Evolutionary conservation across 768 basidiomycete genomes (phyloP).

Genomic region (Sutorius australiensis): DNA sequence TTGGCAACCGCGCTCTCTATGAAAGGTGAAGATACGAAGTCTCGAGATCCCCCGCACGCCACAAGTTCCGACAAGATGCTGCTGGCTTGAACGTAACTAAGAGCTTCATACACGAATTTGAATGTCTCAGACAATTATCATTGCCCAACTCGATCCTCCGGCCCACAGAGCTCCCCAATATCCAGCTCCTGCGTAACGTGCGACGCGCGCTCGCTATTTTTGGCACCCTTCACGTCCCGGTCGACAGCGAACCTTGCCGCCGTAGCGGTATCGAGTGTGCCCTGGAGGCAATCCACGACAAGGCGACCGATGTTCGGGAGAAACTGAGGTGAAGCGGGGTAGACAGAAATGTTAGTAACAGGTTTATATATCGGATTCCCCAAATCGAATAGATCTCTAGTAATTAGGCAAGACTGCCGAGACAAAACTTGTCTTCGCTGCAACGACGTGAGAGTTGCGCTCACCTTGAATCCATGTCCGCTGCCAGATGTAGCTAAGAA

Average conservation of each 20-base stretch:
- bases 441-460: background rate
- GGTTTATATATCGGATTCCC: background rate
- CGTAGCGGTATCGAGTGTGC: conserved; percentile 50
- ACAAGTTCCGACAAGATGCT: too few species aligned
- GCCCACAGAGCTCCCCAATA: conserved; percentile 46
- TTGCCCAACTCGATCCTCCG: conserved; percentile 31
- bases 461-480: conserved; percentile 85
- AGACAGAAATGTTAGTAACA: background rate
- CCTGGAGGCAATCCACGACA: conserved; percentile 69
- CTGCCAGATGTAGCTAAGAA: conserved; percentile 85
- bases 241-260: conserved; percentile 61
- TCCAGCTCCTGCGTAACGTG: conserved; percentile 38
- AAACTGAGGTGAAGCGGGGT: conserved; percentile 52
- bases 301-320: conserved; percentile 79
- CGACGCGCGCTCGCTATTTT: conserved; percentile 20
- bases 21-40: too few species aligned
- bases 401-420: background rate
- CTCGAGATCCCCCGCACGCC: too few species aligned
- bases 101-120: too few species aligned
- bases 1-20: too few species aligned
- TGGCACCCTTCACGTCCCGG: conserved; percentile 33
- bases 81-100: too few species aligned
- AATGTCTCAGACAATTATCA: background rate
- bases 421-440: background rate
- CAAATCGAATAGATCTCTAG: background rate